Evolutionary conservation across 345 rosid genomes (phyloP), one percentile per base, ranked within the genome.

Genomic region (Rhizophora apiculata): DNA sequence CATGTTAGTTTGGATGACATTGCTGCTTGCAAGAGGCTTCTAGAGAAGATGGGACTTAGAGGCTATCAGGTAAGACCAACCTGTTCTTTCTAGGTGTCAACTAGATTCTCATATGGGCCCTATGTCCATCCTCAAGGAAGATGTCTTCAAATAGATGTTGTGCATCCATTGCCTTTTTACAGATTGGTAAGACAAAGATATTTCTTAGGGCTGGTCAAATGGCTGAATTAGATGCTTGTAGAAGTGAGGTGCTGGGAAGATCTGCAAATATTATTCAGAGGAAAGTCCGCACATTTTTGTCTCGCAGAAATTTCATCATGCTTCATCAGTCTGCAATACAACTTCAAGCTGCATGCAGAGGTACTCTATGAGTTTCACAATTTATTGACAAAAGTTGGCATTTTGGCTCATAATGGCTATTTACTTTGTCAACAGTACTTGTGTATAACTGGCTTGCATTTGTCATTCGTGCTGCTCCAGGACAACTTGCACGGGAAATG

Each of bases 181-280:
- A 95, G 99, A 90, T 92, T 75, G 99, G 99, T 83, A 92, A 95
- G 75, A 81, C 96, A 31, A 95, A 95, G 82, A 85, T 95, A 65
- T 92, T 95, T 72, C 96, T 90, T 46, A 84, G 98, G 82, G 96
- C 99, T 65, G 98, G 99, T 76, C 99, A 95, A 82, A 92, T 95
- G 98, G 99, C 99, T 65, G 96, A 88, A 43, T 77, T 92, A 58
- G 99, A 92, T 88, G 84, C 86, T 65, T 89, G 89, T 39, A 85
- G 99, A 84, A 90, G 69, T 70, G 98, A 92, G 74, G 87, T 95
- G 74, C 72, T 95, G 66, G 98, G 98, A 81, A 92, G 92, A 86
- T 95, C 99, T 6, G 98, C 99, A 5, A 83, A 87, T 76, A 87
- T 87, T 76, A 92, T 95, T 76, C 99, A 95, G 86, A 88, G 99